These are phyloP conservation scores for Aspergillus amoenus DNA, from an alignment of 2,329 filamentous ascomycete species.

Conservation along the genomic window DNA sequence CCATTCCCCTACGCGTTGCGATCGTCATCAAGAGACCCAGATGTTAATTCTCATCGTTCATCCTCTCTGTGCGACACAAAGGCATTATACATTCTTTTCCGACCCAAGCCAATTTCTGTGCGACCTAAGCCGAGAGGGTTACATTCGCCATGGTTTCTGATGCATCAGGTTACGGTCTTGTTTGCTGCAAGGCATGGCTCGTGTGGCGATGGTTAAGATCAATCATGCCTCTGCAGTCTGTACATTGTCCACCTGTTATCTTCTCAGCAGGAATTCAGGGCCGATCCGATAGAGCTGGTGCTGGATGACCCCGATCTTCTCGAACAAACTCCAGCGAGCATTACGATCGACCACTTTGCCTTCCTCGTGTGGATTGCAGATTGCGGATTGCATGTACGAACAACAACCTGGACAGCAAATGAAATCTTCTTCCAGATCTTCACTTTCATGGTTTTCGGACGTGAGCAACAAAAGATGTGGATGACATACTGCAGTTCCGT, in stretches of 20 bases:
- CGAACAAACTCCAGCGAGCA: conserved; percentile 1
- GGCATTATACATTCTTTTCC: background rate
- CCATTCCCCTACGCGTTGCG: background rate
- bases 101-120: background rate
- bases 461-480: background rate
- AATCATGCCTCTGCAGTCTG: background rate
- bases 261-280: background rate
- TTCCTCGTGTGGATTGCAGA: conserved; percentile 7
- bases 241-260: background rate
- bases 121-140: conserved; percentile 6
- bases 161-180: conserved; percentile 11
- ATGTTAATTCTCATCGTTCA: background rate
- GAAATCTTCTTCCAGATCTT: background rate
- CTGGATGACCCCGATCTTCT: background rate
- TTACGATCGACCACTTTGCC: conserved; percentile 12
- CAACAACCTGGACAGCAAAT: background rate
- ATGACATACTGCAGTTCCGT: background rate
- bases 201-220: conserved; percentile 1
- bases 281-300: background rate
- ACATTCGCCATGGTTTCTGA: conserved; percentile 7
- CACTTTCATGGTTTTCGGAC: background rate
- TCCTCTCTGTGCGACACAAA: background rate
- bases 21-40: background rate
- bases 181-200: conserved; percentile 13
- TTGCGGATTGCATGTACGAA: conserved; percentile 3